Base-by-base conservation (phyloP, 768 basidiomycete species). In the Glaciozyma antarctica region DNA sequence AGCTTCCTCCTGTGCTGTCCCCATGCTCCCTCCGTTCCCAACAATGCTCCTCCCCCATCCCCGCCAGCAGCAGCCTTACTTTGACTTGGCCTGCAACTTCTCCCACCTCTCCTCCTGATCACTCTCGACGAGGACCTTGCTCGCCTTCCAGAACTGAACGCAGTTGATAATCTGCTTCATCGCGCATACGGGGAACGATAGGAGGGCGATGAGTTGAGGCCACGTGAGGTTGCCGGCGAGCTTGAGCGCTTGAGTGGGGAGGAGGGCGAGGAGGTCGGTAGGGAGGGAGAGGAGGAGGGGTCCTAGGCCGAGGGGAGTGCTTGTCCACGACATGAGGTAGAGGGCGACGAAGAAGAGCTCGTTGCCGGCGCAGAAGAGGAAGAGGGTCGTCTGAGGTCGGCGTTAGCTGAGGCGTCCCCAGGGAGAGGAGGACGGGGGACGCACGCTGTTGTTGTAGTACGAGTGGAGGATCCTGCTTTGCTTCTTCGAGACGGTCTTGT, bases 71-170 rank as follows among this genome's bases (percentile, higher is more conserved):
- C 2, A 7, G 6, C 28, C 24, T 49, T 7, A n/a, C 62, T 63
- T 63, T 22, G 30, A 49, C 54, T 48, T 45, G 30, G 28, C 26
- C 24, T 58, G 43, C 34, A 53, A 45, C 19, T 49, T 32, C 38
- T 54, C 69, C 22, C 41, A 71, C 43, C 69, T 17, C 51, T 67
- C 67, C 53, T 69, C 64, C 38, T 63, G 66, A 41, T 69, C 66
- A 43, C 47, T 38, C 30, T 60, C 49, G 7, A 57, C 59, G 22
- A 70, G 53, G 32, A 62, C 2, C 61, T 69, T 80, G 44, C 88
- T 87, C 32, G 95, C 94, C 76, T 99, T 99, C 93, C 93, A 97
- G 64, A 97, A 83, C 77, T 99, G 95, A 10, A 99, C 92, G 43
- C 88, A 77, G 76, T 97, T 95, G 80, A 99, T 90, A 63, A 92